Evolutionary conservation across 1,284 basidiomycete genomes (phyloP).

Genomic region (Takashimella tepidaria): DNA sequence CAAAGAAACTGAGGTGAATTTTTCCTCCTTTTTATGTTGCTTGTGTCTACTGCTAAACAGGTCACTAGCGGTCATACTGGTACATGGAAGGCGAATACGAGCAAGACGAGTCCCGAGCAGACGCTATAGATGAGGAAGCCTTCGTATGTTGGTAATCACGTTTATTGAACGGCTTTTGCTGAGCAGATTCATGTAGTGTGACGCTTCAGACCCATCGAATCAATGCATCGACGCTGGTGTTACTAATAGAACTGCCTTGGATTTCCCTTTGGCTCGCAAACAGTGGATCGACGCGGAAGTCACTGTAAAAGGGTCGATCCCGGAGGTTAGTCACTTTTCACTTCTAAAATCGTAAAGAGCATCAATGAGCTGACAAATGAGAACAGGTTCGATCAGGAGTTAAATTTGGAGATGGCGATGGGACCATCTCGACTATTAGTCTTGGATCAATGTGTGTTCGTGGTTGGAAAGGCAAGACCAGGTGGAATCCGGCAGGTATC

Average conservation of each 20-base stretch:
- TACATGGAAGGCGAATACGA: slow-evolving; percentile 68
- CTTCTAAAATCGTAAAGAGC: no score
- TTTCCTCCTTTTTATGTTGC: background rate
- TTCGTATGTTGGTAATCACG: slow-evolving; percentile 19
- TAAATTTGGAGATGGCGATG: slow-evolving; percentile 89
- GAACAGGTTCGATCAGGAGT: slow-evolving; percentile 69
- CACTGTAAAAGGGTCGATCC: slow-evolving; percentile 58
- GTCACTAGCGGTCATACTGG: slow-evolving; percentile 50
- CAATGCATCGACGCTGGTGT: slow-evolving; percentile 46
- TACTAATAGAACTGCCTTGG: slow-evolving; percentile 53
- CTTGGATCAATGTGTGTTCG: slow-evolving; percentile 93
- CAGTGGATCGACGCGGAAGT: slow-evolving; percentile 82
- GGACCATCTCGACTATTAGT: slow-evolving; percentile 84
- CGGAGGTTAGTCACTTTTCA: slow-evolving; percentile 53
- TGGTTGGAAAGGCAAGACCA: slow-evolving; percentile 76
- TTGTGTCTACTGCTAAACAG: slow-evolving; percentile 9
- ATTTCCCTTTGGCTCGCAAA: slow-evolving; percentile 57
- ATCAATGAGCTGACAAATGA: background rate
- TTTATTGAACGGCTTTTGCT: background rate
- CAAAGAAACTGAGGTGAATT: slow-evolving; percentile 83
- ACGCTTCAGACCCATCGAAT: slow-evolving; percentile 36
- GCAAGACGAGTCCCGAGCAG: slow-evolving; percentile 58
- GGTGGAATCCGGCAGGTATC: slow-evolving; percentile 93
- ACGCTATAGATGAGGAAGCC: slow-evolving; percentile 46
- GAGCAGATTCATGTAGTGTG: slow-evolving; percentile 42